Evolutionary conservation across 2,329 filamentous ascomycete genomes (phyloP), one percentile per base, ranked within the genome.

Genomic region (Stagonosporopsis rhizophila): DNA sequence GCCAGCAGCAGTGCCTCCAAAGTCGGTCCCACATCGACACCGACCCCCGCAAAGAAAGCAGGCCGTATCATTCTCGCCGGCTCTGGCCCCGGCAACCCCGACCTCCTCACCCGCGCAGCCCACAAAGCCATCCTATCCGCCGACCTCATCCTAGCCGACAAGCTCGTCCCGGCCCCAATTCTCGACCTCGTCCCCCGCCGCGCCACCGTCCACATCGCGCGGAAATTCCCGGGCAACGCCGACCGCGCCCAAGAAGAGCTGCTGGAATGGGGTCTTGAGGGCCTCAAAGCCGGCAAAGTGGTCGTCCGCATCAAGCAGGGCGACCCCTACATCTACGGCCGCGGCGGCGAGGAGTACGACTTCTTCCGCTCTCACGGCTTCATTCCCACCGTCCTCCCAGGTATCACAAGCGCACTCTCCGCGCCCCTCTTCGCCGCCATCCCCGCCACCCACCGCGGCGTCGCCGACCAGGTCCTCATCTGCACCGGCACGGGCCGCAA

Each of bases 201-300:
- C 50, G 96, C 93, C 8, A 88, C 89, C 9, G 89, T 98, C 12
- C 87, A 91, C 68, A 99, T 99, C 67, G 94, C 95, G 4, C 89
- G 93, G 70, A 99, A 99, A 75, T 99, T 99, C 77, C 95, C 95
- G 0, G 95, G 95, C 20, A 98, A 99, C 76, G 95, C 95, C 37
- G 95, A 99, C 67, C 87, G 87, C 40, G 95, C 95, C 0, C 95
- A 99, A 74, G 87, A 93, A 70, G 95, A 99, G 76, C 86, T 99
- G 4, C 84, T 96, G 2, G 83, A 87, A 49, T 83, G 91, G 66
- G 95, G 92, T 0, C 81, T 96, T 2, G 85, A 85, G 2, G 92
- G 87, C 2, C 67, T 90, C 19, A 78, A 82, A 44, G 79, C 82
- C 19, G 95, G 95, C 12, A 87, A 90, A 73, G 90, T 86, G 1